Evolutionary conservation across 148 eudicot species (phyloP).

Genomic region (Rhododendron griersonianum): DNA sequence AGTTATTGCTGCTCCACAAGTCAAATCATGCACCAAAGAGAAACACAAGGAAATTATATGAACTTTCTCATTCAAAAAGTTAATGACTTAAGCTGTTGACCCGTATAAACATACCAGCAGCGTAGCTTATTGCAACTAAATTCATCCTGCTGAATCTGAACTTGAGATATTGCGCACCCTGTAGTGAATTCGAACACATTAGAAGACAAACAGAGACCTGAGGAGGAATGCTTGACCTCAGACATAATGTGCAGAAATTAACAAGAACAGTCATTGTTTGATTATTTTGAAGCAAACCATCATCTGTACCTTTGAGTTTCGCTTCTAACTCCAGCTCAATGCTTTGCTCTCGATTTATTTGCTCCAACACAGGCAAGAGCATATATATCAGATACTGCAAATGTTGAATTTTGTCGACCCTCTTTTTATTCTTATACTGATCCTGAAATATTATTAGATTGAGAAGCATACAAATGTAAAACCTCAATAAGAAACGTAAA

Average conservation of each 20-base stretch:
- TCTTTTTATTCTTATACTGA: conserved; percentile 22
- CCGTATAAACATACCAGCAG: conserved; percentile 55
- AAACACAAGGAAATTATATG: conserved; percentile 12
- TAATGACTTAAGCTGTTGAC: background rate
- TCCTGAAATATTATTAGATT: conserved; percentile 31
- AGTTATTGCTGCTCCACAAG: conserved; percentile 57
- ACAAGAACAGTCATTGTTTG: background rate
- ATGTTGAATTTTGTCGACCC: conserved; percentile 37
- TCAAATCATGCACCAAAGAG: conserved; percentile 15
- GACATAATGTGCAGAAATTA: background rate
- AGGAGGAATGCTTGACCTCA: background rate
- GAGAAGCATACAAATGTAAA: background rate
- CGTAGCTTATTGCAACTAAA: conserved; percentile 33
- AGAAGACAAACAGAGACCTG: conserved; percentile 9
- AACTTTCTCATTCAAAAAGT: background rate
- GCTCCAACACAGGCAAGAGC: conserved; percentile 71
- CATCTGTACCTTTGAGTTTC: conserved; percentile 53
- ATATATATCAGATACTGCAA: conserved; percentile 56
- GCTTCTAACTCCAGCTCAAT: conserved; percentile 67
- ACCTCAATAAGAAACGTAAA: background rate
- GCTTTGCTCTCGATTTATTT: conserved; percentile 52
- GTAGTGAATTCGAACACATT: conserved; percentile 20
- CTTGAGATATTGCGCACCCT: conserved; percentile 52
- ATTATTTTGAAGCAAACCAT: background rate
- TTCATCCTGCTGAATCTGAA: conserved; percentile 61